phyloP scores from a whole-genome alignment of 371 early-diverging fungal species.

The Mortierella sp. region DNA sequence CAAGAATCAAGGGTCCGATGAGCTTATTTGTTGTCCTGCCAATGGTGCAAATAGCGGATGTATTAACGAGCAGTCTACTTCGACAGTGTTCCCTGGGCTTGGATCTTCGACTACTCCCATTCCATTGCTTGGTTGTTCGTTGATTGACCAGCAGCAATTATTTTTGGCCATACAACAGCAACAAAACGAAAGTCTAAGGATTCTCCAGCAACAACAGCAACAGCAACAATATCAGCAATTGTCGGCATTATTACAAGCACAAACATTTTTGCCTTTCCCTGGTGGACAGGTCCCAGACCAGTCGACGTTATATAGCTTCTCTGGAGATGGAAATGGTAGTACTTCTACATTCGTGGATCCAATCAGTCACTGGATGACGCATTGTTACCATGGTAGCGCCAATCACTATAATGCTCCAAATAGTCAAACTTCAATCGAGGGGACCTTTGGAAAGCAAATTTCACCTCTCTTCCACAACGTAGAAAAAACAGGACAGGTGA shows the following conservation, averaged over 20 bases:
- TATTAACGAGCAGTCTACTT: neutral
- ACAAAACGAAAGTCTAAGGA: neutral
- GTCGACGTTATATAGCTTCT: slow-evolving; percentile 6
- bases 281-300: neutral
- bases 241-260: neutral
- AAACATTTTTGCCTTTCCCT: neutral
- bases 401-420: neutral
- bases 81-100: neutral
- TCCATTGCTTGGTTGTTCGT: neutral
- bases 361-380: neutral
- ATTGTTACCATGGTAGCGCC: neutral
- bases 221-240: slow-evolving; percentile 11
- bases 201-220: slow-evolving; percentile 10
- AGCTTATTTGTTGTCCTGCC: neutral
- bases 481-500: neutral
- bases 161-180: slow-evolving; percentile 13
- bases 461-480: neutral
- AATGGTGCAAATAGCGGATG: neutral
- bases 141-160: slow-evolving; percentile 26
- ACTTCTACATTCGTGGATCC: neutral
- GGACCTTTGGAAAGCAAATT: neutral
- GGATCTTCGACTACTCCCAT: neutral
- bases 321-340: slow-evolving; percentile 10
- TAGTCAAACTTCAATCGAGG: neutral
- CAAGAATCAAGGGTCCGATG: neutral